phyloP scores from a whole-genome alignment of 345 rosid genomes.

The Xanthoceras sorbifolium region DNA sequence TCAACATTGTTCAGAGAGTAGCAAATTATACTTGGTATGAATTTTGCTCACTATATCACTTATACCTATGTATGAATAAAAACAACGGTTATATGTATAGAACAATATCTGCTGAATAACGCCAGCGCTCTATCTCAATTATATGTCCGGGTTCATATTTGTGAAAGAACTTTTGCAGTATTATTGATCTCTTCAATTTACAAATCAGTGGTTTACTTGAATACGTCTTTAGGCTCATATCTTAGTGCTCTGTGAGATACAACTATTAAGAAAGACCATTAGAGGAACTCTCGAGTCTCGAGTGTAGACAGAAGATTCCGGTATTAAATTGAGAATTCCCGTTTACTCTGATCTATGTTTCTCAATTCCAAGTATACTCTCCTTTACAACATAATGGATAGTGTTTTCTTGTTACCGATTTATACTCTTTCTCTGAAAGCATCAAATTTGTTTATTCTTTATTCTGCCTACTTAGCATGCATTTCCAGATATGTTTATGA shows the following conservation, averaged over 20 bases:
- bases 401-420: not conserved
- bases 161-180: not conserved
- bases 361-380: not conserved
- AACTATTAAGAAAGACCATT: not conserved
- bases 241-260: not conserved
- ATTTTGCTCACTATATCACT: not conserved
- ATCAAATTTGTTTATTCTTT: too few relatives aligned
- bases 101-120: too few relatives aligned
- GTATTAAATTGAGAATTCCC: not conserved
- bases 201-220: not conserved
- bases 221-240: not conserved
- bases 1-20: conserved; percentile 43
- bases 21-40: conserved; percentile 49
- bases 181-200: not conserved
- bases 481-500: too few relatives aligned
- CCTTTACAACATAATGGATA: not conserved
- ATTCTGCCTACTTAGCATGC: too few relatives aligned
- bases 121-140: too few relatives aligned
- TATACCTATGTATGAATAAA: not conserved
- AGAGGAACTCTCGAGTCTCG: not conserved
- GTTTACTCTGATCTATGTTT: not conserved
- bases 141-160: not conserved
- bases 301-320: not conserved
- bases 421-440: too few relatives aligned
- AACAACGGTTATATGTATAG: not conserved